These are phyloP conservation scores for Mrakia hoshinonis DNA, from an alignment of 768 basidiomycete species.

Conservation along the genomic window DNA sequence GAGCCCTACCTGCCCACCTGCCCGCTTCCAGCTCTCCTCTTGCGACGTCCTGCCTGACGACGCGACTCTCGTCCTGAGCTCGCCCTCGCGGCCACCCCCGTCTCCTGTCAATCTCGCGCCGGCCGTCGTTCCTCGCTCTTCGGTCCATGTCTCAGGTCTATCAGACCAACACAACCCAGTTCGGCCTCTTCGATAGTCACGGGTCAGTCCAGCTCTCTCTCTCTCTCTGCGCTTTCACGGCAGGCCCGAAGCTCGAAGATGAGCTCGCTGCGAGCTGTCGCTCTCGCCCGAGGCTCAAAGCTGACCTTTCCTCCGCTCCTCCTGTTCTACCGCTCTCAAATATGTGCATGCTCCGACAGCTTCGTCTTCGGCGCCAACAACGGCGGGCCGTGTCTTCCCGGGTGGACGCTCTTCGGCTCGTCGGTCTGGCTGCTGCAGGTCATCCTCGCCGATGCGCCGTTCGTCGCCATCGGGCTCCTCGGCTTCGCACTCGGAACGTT, in stretches of 20 bases:
- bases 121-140: background rate
- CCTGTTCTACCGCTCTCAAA: too few relatives aligned
- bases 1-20: too few relatives aligned
- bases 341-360: too few relatives aligned
- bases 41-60: too few relatives aligned
- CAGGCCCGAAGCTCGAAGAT: too few relatives aligned
- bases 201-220: background rate
- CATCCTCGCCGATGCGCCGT: conserved; percentile 15
- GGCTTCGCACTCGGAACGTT: conserved; percentile 14
- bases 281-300: background rate
- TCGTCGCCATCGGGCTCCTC: conserved; percentile 6
- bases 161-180: conserved; percentile 10
- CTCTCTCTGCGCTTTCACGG: background rate
- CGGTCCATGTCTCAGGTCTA: background rate
- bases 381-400: background rate
- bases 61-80: too few relatives aligned
- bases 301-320: background rate
- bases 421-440: background rate
- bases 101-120: background rate
- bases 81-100: too few relatives aligned
- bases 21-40: too few relatives aligned
- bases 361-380: background rate
- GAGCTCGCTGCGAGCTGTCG: too few relatives aligned
- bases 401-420: background rate
- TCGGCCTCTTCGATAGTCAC: background rate